Base-by-base conservation (phyloP, 345 rosid genomes). In the Lepidium africanum region DNA sequence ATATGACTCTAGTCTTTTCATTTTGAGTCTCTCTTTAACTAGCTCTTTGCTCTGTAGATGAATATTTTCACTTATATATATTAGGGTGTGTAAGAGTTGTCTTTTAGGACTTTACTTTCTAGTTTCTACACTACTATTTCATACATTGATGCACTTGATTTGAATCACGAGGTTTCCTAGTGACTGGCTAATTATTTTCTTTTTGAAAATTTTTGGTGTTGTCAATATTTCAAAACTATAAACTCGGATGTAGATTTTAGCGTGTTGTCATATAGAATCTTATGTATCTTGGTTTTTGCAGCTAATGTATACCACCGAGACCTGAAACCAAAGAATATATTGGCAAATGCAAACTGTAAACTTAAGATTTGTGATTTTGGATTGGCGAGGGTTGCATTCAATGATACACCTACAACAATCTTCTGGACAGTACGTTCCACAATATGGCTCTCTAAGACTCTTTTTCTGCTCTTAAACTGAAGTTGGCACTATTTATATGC, bases 271-370 rank as follows among this genome's bases (percentile, higher is more conserved):
- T 19, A 39, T 55, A 9, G 16, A 53, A 69, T 63, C 66, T 57
- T 21, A 52, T 67, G 57, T 37, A 17, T 19, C 27, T 52, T 54
- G 50, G 56, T 84, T 70, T 57, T 48, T 86, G 87, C 90, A 93
- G 97, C 98, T 25, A 93, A 87, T 27, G 98, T 90, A 59, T 92
- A 84, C 79, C 97, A 92, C 71, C 82, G 98, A 73, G 98, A 92
- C 70, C 78, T 92, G 70, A 93, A 93, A 67, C 97, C 98, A 13
- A 93, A 93, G 83, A 93, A 93, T 69, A 93, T 93, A 71, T 73
- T 93, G 82, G 98, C 98, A 48, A 93, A 93, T 87, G 98, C 98
- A 55, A 88, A 93, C 64, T 93, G 97, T 79, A 93, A 93, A 69
- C 92, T 93, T 54, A 93, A 93, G 81, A 84, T 93, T 12, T 93